These are phyloP conservation scores for Pseudopyrenochaeta lycopersici DNA, from an alignment of 2,329 filamentous ascomycete genomes.

Conservation along the genomic window DNA sequence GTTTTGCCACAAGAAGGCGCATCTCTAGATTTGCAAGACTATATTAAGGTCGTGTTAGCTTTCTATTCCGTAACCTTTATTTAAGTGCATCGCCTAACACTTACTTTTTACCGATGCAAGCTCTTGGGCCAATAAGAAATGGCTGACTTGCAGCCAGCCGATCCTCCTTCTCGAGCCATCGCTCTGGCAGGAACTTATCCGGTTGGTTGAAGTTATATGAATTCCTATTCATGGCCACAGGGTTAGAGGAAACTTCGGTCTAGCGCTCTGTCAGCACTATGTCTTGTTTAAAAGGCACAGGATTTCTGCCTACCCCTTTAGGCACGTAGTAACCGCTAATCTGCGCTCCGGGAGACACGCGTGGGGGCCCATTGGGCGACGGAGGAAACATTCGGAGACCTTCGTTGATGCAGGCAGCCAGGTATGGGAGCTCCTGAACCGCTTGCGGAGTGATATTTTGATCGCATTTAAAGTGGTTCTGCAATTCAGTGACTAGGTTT, in stretches of 20 bases:
- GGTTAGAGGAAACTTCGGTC: slow-evolving; percentile 5
- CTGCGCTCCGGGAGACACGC: background rate
- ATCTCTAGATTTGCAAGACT: too few relatives aligned
- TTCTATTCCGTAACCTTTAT: too few relatives aligned
- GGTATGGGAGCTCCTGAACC: slow-evolving; percentile 15
- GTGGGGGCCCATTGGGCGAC: background rate
- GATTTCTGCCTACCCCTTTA: slow-evolving; percentile 2
- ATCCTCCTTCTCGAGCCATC: slow-evolving; percentile 10
- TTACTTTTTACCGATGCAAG: background rate
- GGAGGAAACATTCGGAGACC: slow-evolving; percentile 10
- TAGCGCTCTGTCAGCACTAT: slow-evolving; percentile 4
- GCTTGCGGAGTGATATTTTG: slow-evolving; percentile 1
- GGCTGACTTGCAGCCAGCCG: background rate
- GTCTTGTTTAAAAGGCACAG: background rate
- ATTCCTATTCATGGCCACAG: slow-evolving; percentile 3
- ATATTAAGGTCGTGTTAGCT: too few relatives aligned
- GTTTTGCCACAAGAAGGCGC: too few relatives aligned
- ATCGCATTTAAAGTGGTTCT: background rate
- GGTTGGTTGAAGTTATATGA: slow-evolving; percentile 8
- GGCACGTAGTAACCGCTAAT: background rate
- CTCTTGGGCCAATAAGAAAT: background rate
- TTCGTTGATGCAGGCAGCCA: slow-evolving; percentile 22
- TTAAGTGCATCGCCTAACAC: too few relatives aligned
- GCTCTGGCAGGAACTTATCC: slow-evolving; percentile 12
- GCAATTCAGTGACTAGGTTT: slow-evolving; percentile 10